A percentile compares a stretch with the other conserved stretches of the same genome.
Evolutionary conservation across 257 asterid genomes (phyloP).

Genomic region (Solanum dulcamara): DNA sequence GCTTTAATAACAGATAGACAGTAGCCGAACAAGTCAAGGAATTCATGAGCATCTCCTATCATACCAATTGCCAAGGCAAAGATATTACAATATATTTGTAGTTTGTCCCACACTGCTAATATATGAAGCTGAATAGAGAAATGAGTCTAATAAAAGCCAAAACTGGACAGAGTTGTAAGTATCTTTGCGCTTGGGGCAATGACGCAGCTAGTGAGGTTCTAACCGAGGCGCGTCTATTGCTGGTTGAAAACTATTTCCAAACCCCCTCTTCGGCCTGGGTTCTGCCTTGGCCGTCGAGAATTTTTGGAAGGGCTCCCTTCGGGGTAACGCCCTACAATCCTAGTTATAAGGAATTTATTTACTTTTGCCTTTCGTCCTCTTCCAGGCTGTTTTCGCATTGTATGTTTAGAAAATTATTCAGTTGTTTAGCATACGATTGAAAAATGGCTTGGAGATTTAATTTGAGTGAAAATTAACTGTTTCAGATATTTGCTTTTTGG

Average conservation of each 20-base stretch:
- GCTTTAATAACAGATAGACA: background rate
- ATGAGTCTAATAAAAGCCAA: background rate
- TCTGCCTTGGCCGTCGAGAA: constrained; percentile 4
- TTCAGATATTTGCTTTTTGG: no score
- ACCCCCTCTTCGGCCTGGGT: constrained; percentile 17
- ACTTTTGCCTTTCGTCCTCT: background rate
- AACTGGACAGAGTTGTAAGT: accelerated
- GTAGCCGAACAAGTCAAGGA: background rate
- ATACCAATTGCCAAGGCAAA: background rate
- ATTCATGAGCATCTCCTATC: background rate
- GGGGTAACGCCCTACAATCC: background rate
- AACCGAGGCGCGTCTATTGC: constrained; percentile 31
- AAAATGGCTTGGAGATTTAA: no score
- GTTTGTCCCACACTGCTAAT: constrained; percentile 20
- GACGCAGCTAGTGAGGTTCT: constrained; percentile 29
- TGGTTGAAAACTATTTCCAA: constrained; percentile 27
- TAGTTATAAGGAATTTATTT: background rate
- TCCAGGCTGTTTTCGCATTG: background rate
- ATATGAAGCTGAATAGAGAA: background rate
- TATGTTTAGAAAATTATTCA: background rate
- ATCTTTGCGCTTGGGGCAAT: constrained; percentile 33
- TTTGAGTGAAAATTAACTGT: no score
- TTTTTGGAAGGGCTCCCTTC: constrained; percentile 23
- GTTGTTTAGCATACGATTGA: no score
- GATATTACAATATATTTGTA: background rate